phyloP scores from a whole-genome alignment of 23 red algal genomes.

The Gracilaria vermiculophylla region DNA sequence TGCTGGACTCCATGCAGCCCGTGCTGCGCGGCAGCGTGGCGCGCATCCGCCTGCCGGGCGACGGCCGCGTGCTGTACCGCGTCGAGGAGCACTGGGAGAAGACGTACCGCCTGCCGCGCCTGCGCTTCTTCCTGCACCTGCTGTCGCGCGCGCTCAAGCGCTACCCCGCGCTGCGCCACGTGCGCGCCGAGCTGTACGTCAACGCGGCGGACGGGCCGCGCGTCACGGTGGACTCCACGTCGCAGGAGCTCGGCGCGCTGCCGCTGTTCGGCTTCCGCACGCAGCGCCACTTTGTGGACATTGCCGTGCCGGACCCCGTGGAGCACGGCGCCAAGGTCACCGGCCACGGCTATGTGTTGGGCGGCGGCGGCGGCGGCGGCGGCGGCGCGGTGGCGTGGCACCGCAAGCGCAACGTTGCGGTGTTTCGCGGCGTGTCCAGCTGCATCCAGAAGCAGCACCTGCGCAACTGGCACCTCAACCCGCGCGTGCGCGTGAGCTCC shows the following conservation, averaged over 20 bases:
- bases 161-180: slow-evolving; percentile 37
- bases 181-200: slow-evolving; percentile 62
- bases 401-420: background rate
- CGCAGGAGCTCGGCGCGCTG: slow-evolving; percentile 49
- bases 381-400: background rate
- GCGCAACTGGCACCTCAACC: slow-evolving; percentile 47
- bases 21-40: slow-evolving; percentile 41
- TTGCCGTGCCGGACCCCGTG: slow-evolving; percentile 80
- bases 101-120: slow-evolving; percentile 68
- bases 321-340: slow-evolving; percentile 72
- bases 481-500: slow-evolving; percentile 33
- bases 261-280: slow-evolving; percentile 83
- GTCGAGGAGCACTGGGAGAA: slow-evolving; percentile 72
- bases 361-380: background rate
- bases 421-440: slow-evolving; percentile 26
- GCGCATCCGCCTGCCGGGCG: slow-evolving; percentile 49
- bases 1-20: slow-evolving; percentile 59
- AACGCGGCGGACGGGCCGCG: slow-evolving; percentile 74
- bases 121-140: slow-evolving; percentile 67
- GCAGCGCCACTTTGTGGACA: slow-evolving; percentile 47
- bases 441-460: slow-evolving; percentile 40
- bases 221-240: slow-evolving; percentile 61
- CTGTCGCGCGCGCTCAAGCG: slow-evolving; percentile 9
- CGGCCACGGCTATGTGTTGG: slow-evolving; percentile 34
- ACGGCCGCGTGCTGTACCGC: slow-evolving; percentile 62